phyloP scores from a whole-genome alignment of 2,329 filamentous ascomycete genomes.

The Fusarium fujikuroi region DNA sequence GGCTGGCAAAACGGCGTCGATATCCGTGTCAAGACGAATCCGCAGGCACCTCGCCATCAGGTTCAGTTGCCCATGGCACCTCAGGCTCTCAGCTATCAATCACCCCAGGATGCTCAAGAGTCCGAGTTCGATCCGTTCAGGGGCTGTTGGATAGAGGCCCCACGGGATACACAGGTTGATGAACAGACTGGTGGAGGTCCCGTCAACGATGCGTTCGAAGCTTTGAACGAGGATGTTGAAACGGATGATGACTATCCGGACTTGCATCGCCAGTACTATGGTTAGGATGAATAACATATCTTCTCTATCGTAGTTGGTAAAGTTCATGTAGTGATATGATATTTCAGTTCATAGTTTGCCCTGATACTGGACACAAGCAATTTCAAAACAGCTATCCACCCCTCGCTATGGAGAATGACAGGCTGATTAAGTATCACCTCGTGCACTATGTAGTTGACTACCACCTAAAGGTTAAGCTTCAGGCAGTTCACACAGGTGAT shows the following conservation, averaged over 20 bases:
- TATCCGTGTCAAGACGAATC: background rate
- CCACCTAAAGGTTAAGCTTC: too few relatives aligned
- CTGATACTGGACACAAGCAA: background rate
- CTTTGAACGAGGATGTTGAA: background rate
- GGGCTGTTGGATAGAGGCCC: background rate
- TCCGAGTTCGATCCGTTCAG: background rate
- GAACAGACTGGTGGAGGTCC: background rate
- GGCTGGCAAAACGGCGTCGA: background rate
- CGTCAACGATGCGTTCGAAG: background rate
- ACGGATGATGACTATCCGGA: background rate
- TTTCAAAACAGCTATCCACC: too few relatives aligned
- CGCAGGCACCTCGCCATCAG: background rate
- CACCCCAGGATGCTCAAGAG: fast-evolving
- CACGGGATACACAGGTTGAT: too few relatives aligned
- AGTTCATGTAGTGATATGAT: background rate
- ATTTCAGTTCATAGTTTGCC: background rate
- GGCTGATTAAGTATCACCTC: too few relatives aligned
- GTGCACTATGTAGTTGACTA: too few relatives aligned
- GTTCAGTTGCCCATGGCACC: background rate
- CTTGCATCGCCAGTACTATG: background rate
- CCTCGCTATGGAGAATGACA: too few relatives aligned
- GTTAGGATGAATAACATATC: background rate
- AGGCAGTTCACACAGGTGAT: too few relatives aligned
- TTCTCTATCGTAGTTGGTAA: fast-evolving
- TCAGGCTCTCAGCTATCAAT: background rate